Percentiles rank a stretch among this genome's conserved stretches.
Conservation (phyloP, 2,329 filamentous ascomycete species). For the Diplodia scrobiculata region DNA sequence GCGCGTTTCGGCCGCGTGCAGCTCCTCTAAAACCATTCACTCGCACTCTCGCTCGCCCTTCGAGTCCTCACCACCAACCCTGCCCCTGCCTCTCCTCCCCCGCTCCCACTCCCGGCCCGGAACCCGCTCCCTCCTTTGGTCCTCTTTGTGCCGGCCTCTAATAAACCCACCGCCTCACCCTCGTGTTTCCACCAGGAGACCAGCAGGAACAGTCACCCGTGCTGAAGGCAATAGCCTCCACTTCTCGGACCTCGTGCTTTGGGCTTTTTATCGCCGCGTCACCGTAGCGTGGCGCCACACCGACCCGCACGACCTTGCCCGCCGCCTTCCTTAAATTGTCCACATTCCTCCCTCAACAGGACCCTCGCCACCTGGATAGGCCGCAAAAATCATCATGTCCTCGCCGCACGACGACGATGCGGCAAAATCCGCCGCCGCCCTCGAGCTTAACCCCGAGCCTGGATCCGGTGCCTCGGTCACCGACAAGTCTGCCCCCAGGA, state of each 20-base stretch:
- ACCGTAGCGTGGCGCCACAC: not conserved
- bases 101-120: too few relatives aligned
- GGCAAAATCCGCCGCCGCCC: not conserved
- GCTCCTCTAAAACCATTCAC: not conserved
- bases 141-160: too few relatives aligned
- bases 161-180: not conserved
- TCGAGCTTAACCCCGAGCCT: conserved; percentile 8
- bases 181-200: not conserved
- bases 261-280: not conserved
- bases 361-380: too few relatives aligned
- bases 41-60: not conserved
- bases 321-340: too few relatives aligned
- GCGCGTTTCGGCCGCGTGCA: not conserved
- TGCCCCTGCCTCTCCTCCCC: too few relatives aligned
- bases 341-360: too few relatives aligned
- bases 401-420: not conserved
- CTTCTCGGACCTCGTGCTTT: not conserved
- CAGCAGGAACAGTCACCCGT: not conserved
- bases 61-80: not conserved
- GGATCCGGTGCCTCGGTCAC: not conserved
- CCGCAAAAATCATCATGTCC: not conserved
- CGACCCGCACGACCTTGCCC: too few relatives aligned
- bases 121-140: not conserved
- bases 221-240: too few relatives aligned
- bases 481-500: not conserved